phyloP scores from a whole-genome alignment of 1,139 yeast genomes.

The Nakaseomyces nivariensis region DNA sequence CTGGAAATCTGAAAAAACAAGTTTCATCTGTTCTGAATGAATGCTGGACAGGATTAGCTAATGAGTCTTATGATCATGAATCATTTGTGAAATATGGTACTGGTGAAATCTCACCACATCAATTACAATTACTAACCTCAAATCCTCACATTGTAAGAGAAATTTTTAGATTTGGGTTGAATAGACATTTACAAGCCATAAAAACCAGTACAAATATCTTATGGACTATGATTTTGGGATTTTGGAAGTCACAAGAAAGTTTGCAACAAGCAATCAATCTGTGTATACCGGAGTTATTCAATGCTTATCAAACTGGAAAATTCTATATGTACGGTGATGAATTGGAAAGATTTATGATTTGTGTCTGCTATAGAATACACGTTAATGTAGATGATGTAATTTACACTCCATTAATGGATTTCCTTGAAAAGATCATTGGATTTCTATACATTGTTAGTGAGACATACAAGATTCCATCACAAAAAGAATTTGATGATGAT shows the following conservation, averaged over 20 bases:
- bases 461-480: conserved; percentile 64
- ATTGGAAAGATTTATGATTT: conserved; percentile 15
- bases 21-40: conserved; percentile 47
- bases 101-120: conserved; percentile 60
- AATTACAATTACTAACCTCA: conserved; percentile 51
- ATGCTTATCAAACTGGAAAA: conserved; percentile 20
- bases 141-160: conserved; percentile 56
- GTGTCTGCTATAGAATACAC: conserved; percentile 16
- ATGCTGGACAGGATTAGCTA: conserved; percentile 66
- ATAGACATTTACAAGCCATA: conserved; percentile 54
- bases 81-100: conserved; percentile 44
- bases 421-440: conserved; percentile 49
- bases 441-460: conserved; percentile 61
- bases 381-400: conserved; percentile 56
- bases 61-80: conserved; percentile 5
- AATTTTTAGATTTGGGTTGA: conserved; percentile 59
- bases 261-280: conserved; percentile 15
- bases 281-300: conserved; percentile 22
- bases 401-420: conserved; percentile 40
- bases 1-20: conserved; percentile 55
- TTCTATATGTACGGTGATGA: conserved; percentile 18
- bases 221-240: conserved; percentile 43
- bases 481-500: conserved; percentile 80
- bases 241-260: conserved; percentile 14
- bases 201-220: conserved; percentile 56